Percentiles rank a stretch among this genome's conserved stretches.
These are phyloP conservation scores for Baeospora myosura DNA, from an alignment of 1,284 basidiomycete genomes.

Conservation along the genomic window DNA sequence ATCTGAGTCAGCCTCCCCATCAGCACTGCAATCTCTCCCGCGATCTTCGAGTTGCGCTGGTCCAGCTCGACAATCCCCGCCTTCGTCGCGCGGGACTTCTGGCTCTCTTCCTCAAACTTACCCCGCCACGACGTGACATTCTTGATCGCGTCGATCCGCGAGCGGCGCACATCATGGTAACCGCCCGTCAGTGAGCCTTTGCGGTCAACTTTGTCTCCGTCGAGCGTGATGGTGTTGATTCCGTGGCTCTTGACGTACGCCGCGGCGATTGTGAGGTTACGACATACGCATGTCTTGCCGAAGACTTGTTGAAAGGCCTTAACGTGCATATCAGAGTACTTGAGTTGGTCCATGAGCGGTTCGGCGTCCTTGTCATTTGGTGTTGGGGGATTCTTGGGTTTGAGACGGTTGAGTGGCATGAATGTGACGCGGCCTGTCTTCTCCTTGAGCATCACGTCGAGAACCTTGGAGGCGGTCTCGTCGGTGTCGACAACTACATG, in stretches of 20 bases:
- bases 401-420: constrained; percentile 96
- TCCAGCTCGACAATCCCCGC: constrained; percentile 65
- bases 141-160: constrained; percentile 84
- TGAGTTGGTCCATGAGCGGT: constrained; percentile 79
- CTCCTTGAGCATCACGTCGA: constrained; percentile 90
- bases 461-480: constrained; percentile 79
- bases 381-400: constrained; percentile 54
- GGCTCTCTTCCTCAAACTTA: constrained; percentile 64
- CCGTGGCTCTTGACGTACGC: constrained; percentile 92
- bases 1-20: constrained; percentile 69
- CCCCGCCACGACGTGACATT: constrained; percentile 71
- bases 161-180: constrained; percentile 87
- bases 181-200: constrained; percentile 95
- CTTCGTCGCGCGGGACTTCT: constrained; percentile 70
- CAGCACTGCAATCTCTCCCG: constrained; percentile 70
- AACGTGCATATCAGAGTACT: constrained; percentile 60
- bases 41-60: constrained; percentile 77
- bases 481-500: constrained; percentile 97
- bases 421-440: constrained; percentile 94
- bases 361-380: constrained; percentile 87
- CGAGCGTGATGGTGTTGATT: constrained; percentile 94
- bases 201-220: constrained; percentile 96
- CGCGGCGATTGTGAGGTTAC: constrained; percentile 86
- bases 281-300: constrained; percentile 93
- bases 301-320: constrained; percentile 98